Evolutionary conservation across 2,329 filamentous ascomycete species (phyloP).

Genomic region (Phyllosticta capitalensis): DNA sequence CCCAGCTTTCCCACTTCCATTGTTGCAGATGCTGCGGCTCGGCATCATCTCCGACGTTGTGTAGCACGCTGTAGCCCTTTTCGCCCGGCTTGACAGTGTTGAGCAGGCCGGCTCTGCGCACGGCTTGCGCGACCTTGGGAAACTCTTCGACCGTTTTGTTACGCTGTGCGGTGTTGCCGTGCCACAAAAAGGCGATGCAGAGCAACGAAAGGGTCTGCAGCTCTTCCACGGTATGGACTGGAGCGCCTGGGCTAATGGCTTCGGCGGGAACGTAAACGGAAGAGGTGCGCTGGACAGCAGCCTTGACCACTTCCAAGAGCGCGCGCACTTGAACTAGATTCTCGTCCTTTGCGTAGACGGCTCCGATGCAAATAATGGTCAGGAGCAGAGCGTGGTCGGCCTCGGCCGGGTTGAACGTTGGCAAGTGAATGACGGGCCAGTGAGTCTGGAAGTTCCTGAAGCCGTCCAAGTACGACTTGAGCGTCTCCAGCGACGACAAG

Average conservation of each 20-base stretch:
- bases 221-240: constrained; percentile 47
- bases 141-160: constrained; percentile 53
- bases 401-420: constrained; percentile 58
- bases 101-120: constrained; percentile 48
- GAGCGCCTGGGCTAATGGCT: constrained; percentile 24
- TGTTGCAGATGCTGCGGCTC: constrained; percentile 21
- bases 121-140: constrained; percentile 46
- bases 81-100: constrained; percentile 41
- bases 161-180: constrained; percentile 57
- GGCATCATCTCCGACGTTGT: constrained; percentile 41
- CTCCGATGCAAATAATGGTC: constrained; percentile 63
- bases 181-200: constrained; percentile 56
- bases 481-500: constrained; percentile 57
- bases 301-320: constrained; percentile 55
- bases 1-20: constrained; percentile 59
- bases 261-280: constrained; percentile 37
- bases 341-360: constrained; percentile 61
- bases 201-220: constrained; percentile 57
- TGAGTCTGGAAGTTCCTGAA: constrained; percentile 66
- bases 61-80: constrained; percentile 48
- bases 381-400: constrained; percentile 59
- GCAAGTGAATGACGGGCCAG: constrained; percentile 62
- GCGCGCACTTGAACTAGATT: constrained; percentile 53
- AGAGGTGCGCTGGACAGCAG: constrained; percentile 49
- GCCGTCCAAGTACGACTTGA: constrained; percentile 60